Evolutionary conservation across 768 basidiomycete genomes (phyloP).

Genomic region (Calocybe indica): DNA sequence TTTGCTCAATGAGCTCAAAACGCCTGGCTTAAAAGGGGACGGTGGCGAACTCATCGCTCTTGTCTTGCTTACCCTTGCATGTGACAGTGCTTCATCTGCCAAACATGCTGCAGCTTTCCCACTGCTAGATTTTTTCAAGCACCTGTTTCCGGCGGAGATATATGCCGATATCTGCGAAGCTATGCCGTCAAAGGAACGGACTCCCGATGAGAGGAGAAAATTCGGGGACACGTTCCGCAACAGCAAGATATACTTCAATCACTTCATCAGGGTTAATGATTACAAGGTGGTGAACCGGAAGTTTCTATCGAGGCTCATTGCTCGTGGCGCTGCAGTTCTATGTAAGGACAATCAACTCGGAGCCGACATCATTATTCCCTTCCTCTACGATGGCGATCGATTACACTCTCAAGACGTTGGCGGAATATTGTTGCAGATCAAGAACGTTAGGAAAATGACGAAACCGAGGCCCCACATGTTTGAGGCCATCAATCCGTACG

Average conservation of each 20-base stretch:
- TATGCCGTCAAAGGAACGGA: neutral
- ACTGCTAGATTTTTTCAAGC: neutral
- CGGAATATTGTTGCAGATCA: constrained; percentile 7
- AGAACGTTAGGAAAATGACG: neutral
- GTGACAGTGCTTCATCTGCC: constrained; percentile 6
- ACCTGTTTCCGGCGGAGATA: neutral
- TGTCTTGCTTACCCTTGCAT: constrained; percentile 14
- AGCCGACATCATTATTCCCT: constrained; percentile 20
- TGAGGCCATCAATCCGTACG: constrained; percentile 14
- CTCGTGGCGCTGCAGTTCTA: constrained; percentile 20
- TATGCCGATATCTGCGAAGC: neutral
- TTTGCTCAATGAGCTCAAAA: neutral
- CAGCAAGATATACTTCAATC: constrained; percentile 22
- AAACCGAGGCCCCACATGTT: constrained; percentile 7
- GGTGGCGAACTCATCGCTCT: constrained; percentile 16
- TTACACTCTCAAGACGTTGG: no score
- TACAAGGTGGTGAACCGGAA: constrained; percentile 10
- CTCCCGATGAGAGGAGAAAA: neutral
- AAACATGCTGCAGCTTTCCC: neutral
- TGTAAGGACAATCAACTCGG: constrained; percentile 6
- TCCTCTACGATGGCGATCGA: constrained; percentile 1
- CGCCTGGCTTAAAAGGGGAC: constrained; percentile 10
- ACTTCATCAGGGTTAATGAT: constrained; percentile 19
- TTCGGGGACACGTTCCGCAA: constrained; percentile 14
- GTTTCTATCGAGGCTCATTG: constrained; percentile 13